A percentile compares a stretch with the other conserved stretches of the same genome.
Evolutionary conservation across 2,329 filamentous ascomycete genomes (phyloP).

Genomic region (Pyrenochaeta sp.): DNA sequence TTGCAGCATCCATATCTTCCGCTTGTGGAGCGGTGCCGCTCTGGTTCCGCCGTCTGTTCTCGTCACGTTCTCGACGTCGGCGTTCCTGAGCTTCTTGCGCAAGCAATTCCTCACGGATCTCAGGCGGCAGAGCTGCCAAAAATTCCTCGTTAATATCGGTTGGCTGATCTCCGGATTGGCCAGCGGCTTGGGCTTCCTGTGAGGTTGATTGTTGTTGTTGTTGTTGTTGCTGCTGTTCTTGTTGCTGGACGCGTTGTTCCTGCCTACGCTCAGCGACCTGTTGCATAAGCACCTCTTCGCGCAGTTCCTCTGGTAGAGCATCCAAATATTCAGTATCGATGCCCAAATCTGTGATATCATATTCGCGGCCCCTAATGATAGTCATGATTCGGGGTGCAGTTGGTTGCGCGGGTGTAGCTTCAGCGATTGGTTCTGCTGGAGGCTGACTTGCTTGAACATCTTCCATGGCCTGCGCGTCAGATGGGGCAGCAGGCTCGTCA

Average conservation of each 20-base stretch:
- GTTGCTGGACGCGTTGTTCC: slow-evolving; percentile 30
- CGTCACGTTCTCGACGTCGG: slow-evolving; percentile 85
- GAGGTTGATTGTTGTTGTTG: slow-evolving; percentile 19
- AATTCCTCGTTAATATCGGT: slow-evolving; percentile 93
- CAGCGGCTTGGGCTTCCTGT: slow-evolving; percentile 16
- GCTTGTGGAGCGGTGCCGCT: slow-evolving; percentile 53
- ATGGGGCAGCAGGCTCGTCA: slow-evolving; percentile 49
- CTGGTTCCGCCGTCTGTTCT: slow-evolving; percentile 73
- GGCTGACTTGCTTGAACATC: slow-evolving; percentile 69
- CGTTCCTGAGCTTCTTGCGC: slow-evolving; percentile 90
- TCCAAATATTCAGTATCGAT: slow-evolving; percentile 95
- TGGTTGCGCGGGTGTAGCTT: slow-evolving; percentile 30
- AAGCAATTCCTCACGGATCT: slow-evolving; percentile 88
- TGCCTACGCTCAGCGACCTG: slow-evolving; percentile 81
- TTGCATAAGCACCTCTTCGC: slow-evolving; percentile 94
- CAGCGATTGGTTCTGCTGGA: slow-evolving; percentile 13
- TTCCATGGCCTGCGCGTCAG: slow-evolving; percentile 71
- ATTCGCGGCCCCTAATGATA: slow-evolving; percentile 82
- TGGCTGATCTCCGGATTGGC: slow-evolving; percentile 72
- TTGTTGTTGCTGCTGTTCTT: slow-evolving; percentile 63
- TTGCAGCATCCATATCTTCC: slow-evolving; percentile 90
- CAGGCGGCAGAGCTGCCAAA: slow-evolving; percentile 87
- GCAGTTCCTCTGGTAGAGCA: slow-evolving; percentile 95
- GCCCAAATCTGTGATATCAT: slow-evolving; percentile 92
- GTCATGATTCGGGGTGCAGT: slow-evolving; percentile 74